Evolutionary conservation across 192 early-diverging fungal species (phyloP).

Genomic region (Gamsiella multidivaricata): DNA sequence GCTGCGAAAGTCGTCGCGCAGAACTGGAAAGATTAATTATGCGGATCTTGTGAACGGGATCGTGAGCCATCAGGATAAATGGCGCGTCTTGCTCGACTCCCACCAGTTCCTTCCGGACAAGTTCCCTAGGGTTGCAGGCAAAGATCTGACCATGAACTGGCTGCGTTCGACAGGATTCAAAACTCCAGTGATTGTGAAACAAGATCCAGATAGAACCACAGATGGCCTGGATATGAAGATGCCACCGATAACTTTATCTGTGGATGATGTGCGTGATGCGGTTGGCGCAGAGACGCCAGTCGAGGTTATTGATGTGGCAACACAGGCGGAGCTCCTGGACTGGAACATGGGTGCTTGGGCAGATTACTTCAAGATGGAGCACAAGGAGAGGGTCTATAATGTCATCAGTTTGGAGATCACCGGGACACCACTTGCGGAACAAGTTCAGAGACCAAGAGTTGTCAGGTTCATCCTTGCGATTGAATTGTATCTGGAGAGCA

Average conservation of each 20-base stretch:
- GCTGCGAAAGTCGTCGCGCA: constrained; percentile 69
- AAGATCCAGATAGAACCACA: constrained; percentile 38
- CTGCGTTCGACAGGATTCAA: constrained; percentile 69
- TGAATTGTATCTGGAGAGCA: not conserved
- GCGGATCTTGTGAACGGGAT: constrained; percentile 83
- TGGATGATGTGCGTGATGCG: constrained; percentile 65
- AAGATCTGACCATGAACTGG: constrained; percentile 76
- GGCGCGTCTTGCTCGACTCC: constrained; percentile 75
- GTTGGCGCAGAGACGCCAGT: constrained; percentile 76
- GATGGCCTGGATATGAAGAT: constrained; percentile 86
- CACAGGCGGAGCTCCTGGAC: constrained; percentile 80
- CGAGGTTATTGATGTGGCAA: constrained; percentile 91
- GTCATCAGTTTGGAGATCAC: constrained; percentile 92
- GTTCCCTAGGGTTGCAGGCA: constrained; percentile 75
- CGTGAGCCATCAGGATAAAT: constrained; percentile 83
- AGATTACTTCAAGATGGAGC: constrained; percentile 74
- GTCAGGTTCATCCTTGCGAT: constrained; percentile 75
- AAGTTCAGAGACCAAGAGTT: constrained; percentile 78
- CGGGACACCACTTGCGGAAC: constrained; percentile 71
- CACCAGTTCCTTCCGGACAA: constrained; percentile 73
- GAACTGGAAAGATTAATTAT: constrained; percentile 78
- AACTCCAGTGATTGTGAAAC: constrained; percentile 79
- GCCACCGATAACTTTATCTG: constrained; percentile 71
- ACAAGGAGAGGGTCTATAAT: constrained; percentile 81
- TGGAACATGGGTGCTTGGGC: constrained; percentile 91